Conservation (phyloP, 441 rosid genomes). For the Gossypium davidsonii region DNA sequence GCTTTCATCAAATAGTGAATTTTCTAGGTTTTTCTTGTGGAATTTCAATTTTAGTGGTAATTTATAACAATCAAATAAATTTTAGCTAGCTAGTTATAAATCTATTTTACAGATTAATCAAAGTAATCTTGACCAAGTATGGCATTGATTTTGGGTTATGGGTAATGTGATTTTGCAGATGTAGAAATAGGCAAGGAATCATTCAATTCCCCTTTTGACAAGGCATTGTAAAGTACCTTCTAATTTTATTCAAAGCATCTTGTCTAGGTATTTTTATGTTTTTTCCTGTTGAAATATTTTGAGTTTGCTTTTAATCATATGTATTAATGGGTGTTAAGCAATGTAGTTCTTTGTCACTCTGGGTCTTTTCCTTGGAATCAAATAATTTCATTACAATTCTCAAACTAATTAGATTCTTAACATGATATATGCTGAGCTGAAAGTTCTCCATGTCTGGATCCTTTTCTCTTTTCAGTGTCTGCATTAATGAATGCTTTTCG, state of each 20-base stretch:
- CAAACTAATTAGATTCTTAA: background rate
- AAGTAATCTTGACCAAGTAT: background rate
- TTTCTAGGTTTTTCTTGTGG: background rate
- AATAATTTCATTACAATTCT: background rate
- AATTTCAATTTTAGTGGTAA: background rate
- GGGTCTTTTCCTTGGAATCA: background rate
- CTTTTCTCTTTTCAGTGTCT: background rate
- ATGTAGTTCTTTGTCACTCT: background rate
- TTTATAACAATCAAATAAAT: background rate
- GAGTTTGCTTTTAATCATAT: constrained; percentile 1
- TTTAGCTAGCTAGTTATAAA: background rate
- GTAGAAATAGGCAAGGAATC: constrained; percentile 3
- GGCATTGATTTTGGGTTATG: background rate
- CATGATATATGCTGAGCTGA: background rate
- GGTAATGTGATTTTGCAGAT: background rate
- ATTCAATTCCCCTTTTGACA: constrained; percentile 7
- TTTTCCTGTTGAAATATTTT: background rate
- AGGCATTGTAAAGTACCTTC: background rate
- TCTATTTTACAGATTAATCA: background rate
- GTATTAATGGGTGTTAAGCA: background rate
- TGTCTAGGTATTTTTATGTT: background rate
- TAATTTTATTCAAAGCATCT: background rate
- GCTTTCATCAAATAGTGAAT: background rate
- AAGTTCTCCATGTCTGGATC: background rate
- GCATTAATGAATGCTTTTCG: background rate